phyloP scores from a whole-genome alignment of 345 rosid genomes.

The Euphorbia tirucalli region DNA sequence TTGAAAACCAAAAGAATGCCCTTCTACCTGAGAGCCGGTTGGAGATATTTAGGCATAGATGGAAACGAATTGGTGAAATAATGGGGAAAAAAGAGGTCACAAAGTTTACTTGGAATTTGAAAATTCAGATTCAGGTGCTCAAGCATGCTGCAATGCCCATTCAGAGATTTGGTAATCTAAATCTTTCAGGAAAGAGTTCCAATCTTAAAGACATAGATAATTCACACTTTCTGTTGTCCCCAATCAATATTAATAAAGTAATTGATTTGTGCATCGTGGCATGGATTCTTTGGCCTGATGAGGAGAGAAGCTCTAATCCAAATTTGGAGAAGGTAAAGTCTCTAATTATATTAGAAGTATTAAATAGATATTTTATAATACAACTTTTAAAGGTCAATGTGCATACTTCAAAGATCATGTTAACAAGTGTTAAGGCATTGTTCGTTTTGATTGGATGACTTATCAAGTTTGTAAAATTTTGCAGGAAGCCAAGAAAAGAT shows the following conservation, averaged over 20 bases:
- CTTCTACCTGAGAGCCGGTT: slow-evolving; percentile 34
- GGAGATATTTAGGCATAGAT: slow-evolving; percentile 53
- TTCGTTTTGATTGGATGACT: slow-evolving; percentile 17
- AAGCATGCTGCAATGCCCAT: slow-evolving; percentile 63
- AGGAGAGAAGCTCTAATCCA: slow-evolving; percentile 82
- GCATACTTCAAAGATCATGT: not conserved
- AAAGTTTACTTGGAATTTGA: slow-evolving; percentile 90
- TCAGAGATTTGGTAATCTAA: slow-evolving; percentile 52
- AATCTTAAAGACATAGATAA: slow-evolving; percentile 52
- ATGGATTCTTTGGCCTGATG: slow-evolving; percentile 99
- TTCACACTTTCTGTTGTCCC: slow-evolving; percentile 51
- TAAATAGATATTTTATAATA: not conserved
- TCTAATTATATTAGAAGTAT: not conserved
- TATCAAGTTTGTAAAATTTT: slow-evolving; percentile 26
- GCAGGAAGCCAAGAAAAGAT: slow-evolving; percentile 86
- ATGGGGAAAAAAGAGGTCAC: slow-evolving; percentile 56
- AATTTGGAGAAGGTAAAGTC: slow-evolving; percentile 78
- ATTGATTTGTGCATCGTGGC: slow-evolving; percentile 70
- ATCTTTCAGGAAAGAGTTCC: slow-evolving; percentile 37
- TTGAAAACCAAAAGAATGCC: slow-evolving; percentile 40
- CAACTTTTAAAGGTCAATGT: not conserved
- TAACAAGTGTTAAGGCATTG: not conserved
- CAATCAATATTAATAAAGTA: slow-evolving; percentile 50
- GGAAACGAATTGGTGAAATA: slow-evolving; percentile 72
- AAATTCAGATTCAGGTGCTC: slow-evolving; percentile 81